A percentile compares a stretch with the other conserved stretches of the same genome.
Conservation (phyloP, 2,329 filamentous ascomycete species). For the Didymella sp. region DNA sequence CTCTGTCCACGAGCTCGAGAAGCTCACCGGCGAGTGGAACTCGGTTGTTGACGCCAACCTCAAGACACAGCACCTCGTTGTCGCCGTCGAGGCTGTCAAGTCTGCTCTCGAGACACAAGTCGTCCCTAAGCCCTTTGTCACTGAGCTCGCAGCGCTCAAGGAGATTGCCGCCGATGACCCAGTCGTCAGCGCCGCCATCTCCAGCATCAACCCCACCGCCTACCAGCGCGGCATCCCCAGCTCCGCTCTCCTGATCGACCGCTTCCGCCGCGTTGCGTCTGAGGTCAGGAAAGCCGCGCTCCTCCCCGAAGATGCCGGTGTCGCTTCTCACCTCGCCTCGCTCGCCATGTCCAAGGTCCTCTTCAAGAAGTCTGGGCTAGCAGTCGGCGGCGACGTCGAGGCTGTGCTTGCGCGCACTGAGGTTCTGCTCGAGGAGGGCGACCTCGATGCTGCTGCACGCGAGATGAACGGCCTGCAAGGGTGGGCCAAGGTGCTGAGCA, state of each 20-base stretch:
- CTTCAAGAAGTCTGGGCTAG: constrained; percentile 84
- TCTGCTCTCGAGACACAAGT: constrained; percentile 78
- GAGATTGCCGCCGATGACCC: constrained; percentile 85
- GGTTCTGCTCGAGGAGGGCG: constrained; percentile 87
- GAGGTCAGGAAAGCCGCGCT: constrained; percentile 96
- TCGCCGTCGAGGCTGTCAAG: constrained; percentile 92
- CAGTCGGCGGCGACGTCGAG: constrained; percentile 88
- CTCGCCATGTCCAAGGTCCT: constrained; percentile 90
- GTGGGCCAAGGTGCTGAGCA: constrained; percentile 94
- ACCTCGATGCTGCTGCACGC: constrained; percentile 86
- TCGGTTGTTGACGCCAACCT: constrained; percentile 88
- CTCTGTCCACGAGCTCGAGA: constrained; percentile 82
- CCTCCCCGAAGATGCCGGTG: constrained; percentile 89
- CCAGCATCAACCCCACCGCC: constrained; percentile 91
- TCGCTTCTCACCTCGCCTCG: constrained; percentile 91
- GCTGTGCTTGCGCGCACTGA: constrained; percentile 90
- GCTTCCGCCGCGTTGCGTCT: constrained; percentile 88
- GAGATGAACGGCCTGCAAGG: constrained; percentile 94
- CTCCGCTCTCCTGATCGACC: constrained; percentile 85
- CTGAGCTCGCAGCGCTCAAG: constrained; percentile 92
- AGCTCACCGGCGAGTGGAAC: constrained; percentile 88
- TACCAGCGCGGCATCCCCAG: constrained; percentile 93
- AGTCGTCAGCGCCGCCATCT: constrained; percentile 90
- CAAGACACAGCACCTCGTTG: constrained; percentile 93
- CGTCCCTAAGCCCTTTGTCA: constrained; percentile 83